phyloP scores from a whole-genome alignment of 2,329 filamentous ascomycete species.

The Fusarium sp. region DNA sequence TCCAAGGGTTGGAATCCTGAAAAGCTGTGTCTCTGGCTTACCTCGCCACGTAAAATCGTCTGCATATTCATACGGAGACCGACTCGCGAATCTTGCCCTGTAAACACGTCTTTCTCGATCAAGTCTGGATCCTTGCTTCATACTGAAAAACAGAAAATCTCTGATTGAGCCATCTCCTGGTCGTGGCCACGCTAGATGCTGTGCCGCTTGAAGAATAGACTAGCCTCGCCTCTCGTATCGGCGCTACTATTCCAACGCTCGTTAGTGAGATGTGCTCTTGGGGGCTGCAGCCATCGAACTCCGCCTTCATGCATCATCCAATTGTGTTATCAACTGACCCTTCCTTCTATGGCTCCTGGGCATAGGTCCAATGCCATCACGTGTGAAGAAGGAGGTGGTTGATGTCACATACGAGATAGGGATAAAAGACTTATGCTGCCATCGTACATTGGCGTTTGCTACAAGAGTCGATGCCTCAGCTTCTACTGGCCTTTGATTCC shows the following conservation, averaged over 20 bases:
- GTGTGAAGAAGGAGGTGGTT: background rate
- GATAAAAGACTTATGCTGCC: background rate
- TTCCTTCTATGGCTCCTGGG: background rate
- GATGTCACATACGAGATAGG: background rate
- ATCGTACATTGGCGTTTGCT: background rate
- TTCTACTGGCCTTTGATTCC: background rate
- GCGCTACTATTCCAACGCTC: too few relatives aligned
- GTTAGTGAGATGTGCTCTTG: too few relatives aligned
- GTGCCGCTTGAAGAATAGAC: too few relatives aligned
- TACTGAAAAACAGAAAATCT: too few relatives aligned
- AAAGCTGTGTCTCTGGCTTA: background rate
- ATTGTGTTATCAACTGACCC: background rate
- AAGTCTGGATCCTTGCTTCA: too few relatives aligned
- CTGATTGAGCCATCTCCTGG: too few relatives aligned
- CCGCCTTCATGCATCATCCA: background rate
- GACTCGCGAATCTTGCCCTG: too few relatives aligned
- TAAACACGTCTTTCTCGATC: too few relatives aligned
- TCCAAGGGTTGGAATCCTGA: background rate
- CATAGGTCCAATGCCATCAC: background rate
- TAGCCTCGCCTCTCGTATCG: too few relatives aligned
- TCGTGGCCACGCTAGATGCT: too few relatives aligned
- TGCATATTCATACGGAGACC: too few relatives aligned
- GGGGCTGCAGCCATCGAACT: background rate
- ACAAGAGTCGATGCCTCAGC: background rate
- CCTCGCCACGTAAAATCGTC: background rate